These are phyloP conservation scores for Lycium ferocissimum DNA, from an alignment of 257 asterid genomes.

Conservation along the genomic window DNA sequence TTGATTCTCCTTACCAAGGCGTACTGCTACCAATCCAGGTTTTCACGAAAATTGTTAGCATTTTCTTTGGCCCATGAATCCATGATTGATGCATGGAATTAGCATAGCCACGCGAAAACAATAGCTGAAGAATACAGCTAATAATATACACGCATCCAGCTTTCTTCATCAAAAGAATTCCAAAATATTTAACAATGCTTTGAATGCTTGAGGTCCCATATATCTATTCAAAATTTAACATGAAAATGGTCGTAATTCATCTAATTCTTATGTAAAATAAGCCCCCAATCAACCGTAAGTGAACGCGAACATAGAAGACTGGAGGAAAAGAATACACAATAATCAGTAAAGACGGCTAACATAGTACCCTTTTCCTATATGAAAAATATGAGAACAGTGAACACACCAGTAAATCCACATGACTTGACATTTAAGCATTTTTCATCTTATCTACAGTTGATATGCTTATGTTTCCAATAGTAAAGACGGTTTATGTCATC, in stretches of 20 bases:
- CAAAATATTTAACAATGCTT: background rate
- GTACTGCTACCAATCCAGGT: background rate
- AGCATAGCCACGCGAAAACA: background rate
- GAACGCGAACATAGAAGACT: background rate
- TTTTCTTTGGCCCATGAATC: background rate
- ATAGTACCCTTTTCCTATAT: background rate
- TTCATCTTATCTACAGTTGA: background rate
- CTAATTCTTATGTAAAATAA: background rate
- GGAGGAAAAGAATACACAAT: background rate
- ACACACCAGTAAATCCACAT: no score
- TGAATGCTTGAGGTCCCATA: slow-evolving; percentile 20
- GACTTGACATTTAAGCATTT: no score
- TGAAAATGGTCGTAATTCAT: background rate
- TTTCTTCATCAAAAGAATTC: background rate
- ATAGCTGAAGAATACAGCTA: background rate
- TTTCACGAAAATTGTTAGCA: background rate
- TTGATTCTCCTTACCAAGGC: background rate
- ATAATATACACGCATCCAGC: background rate
- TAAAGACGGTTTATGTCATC: background rate
- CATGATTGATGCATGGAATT: background rate
- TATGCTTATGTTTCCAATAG: background rate
- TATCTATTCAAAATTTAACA: background rate
- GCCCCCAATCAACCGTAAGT: background rate
- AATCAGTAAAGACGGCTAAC: background rate
- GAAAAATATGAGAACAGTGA: no score